phyloP scores from a whole-genome alignment of 83 land plant species.

The Thuja plicata region DNA sequence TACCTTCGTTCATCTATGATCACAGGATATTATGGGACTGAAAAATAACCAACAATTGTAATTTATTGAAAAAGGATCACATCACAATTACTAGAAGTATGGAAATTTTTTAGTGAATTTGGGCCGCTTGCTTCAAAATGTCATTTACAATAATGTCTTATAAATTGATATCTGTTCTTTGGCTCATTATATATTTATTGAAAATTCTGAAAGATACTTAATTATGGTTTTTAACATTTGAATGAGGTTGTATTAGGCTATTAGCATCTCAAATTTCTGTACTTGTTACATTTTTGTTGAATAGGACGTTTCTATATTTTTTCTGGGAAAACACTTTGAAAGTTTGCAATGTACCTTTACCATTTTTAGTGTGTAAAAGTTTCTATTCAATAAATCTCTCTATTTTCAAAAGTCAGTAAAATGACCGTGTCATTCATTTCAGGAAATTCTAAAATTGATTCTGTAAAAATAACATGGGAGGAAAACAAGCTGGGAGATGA shows the following conservation, averaged over 20 bases:
- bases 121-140: not conserved
- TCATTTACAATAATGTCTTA: not conserved
- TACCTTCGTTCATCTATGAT: not conserved
- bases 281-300: not conserved
- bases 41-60: not conserved
- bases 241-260: not conserved
- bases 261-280: not conserved
- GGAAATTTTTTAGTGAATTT: not conserved
- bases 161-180: not conserved
- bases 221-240: not conserved
- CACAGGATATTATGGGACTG: not conserved
- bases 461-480: conserved; percentile 26
- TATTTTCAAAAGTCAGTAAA: not conserved
- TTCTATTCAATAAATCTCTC: not conserved
- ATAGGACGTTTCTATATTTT: not conserved
- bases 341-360: not conserved
- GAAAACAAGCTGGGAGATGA: conserved; percentile 18
- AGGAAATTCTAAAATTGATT: conserved; percentile 4
- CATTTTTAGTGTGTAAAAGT: not conserved
- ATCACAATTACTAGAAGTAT: not conserved
- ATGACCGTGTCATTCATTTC: not conserved
- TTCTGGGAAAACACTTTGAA: not conserved
- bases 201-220: not conserved
- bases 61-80: not conserved
- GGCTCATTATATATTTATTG: not conserved